Conservation (phyloP, 2,329 filamentous ascomycete genomes). For the Pestalotiopsis sp. region DNA sequence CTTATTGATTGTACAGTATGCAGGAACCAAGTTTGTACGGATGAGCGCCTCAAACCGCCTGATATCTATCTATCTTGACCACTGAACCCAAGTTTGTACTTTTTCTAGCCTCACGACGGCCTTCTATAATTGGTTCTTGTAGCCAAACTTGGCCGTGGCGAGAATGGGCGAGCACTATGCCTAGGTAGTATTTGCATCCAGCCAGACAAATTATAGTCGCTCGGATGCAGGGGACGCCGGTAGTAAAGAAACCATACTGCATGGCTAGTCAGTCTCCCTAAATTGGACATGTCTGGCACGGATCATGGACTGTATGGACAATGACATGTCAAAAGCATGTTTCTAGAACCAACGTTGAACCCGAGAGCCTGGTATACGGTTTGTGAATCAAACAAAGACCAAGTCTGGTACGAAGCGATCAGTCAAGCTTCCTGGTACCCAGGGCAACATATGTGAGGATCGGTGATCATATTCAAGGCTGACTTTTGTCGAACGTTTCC, state of each 20-base stretch:
- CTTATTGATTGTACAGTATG: neutral
- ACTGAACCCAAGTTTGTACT: no score
- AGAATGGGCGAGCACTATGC: neutral
- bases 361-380: neutral
- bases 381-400: neutral
- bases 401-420: neutral
- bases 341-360: neutral
- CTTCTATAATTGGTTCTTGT: neutral
- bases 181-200: neutral
- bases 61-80: no score
- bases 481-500: no score
- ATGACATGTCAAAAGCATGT: neutral
- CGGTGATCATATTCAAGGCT: neutral
- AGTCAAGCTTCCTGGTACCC: neutral
- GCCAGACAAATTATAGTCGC: neutral
- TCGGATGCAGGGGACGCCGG: neutral
- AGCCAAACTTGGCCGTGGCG: neutral
- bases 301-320: neutral
- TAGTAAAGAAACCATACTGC: neutral
- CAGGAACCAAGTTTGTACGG: neutral
- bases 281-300: neutral
- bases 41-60: neutral
- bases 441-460: neutral
- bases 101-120: neutral
- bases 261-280: neutral